A percentile compares a stretch with the other conserved stretches of the same genome.
Evolutionary conservation across 345 rosid genomes (phyloP).

Genomic region (Eucalyptus pauciflora): DNA sequence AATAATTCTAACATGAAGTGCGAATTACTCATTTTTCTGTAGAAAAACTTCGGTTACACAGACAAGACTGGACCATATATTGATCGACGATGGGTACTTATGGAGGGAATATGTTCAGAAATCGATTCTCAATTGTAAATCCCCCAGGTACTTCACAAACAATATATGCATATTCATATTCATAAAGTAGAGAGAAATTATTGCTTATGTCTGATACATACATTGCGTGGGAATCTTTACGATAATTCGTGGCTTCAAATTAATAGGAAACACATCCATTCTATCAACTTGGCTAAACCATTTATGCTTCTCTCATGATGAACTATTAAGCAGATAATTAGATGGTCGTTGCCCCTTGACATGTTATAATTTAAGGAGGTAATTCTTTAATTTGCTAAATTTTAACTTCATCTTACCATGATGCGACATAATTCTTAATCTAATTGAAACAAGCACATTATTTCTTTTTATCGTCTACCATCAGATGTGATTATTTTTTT

Average conservation of each 20-base stretch:
- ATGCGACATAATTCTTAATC: too few species aligned
- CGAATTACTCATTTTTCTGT: too few species aligned
- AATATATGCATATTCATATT: background rate
- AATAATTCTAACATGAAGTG: too few species aligned
- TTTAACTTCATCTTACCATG: background rate
- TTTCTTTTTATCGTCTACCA: background rate
- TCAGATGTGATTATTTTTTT: background rate
- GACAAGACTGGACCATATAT: too few species aligned
- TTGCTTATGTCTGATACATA: too few species aligned
- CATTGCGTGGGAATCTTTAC: background rate
- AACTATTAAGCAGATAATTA: too few species aligned
- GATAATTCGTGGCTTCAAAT: too few species aligned
- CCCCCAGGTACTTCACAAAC: conserved; percentile 17
- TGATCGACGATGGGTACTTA: too few species aligned
- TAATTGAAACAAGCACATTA: too few species aligned
- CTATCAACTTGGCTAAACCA: background rate
- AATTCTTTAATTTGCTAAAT: background rate
- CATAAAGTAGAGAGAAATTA: background rate
- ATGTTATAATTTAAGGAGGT: too few species aligned
- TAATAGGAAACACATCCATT: background rate
- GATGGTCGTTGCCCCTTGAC: too few species aligned
- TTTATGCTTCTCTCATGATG: background rate
- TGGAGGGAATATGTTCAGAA: background rate
- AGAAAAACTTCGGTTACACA: too few species aligned
- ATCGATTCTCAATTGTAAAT: conserved; percentile 12